A percentile compares a stretch with the other conserved stretches of the same genome.
phyloP scores from a whole-genome alignment of 208 protist genomes.

The Trypanosoma platydactyli region DNA sequence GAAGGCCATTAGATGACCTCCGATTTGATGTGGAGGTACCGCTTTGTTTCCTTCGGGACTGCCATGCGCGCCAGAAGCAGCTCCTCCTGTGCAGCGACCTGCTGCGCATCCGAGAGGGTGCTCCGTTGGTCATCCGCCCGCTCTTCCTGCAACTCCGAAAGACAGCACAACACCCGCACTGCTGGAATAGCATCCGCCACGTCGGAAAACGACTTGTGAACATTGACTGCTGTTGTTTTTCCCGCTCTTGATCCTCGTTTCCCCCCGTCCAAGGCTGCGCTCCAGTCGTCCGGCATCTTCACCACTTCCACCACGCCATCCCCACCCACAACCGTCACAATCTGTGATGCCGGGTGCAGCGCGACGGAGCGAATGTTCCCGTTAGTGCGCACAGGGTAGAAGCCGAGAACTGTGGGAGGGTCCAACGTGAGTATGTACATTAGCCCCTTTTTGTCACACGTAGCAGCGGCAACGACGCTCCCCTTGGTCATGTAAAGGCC shows the following conservation, averaged over 20 bases:
- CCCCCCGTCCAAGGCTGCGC: too few relatives aligned
- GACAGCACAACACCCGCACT: background rate
- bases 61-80: slow-evolving; percentile 46
- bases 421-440: slow-evolving; percentile 41
- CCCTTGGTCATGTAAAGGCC: slow-evolving; percentile 7
- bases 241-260: too few relatives aligned
- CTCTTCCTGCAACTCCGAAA: slow-evolving; percentile 6
- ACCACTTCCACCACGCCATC: slow-evolving; percentile 62
- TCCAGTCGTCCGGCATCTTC: slow-evolving; percentile 32
- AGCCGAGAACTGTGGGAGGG: slow-evolving; percentile 28
- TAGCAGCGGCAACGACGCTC: slow-evolving; percentile 13
- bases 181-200: slow-evolving; percentile 12
- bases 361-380: slow-evolving; percentile 45
- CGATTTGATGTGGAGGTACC: slow-evolving; percentile 32
- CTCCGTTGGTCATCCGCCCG: background rate
- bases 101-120: background rate
- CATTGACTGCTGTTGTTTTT: background rate
- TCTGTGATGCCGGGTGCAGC: slow-evolving; percentile 37
- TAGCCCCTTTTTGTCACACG: slow-evolving; percentile 28
- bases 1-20: background rate
- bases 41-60: slow-evolving; percentile 46
- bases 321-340: slow-evolving; percentile 59
- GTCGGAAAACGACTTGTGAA: slow-evolving; percentile 11
- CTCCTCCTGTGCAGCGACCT: slow-evolving; percentile 29
- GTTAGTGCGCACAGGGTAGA: slow-evolving; percentile 35